Evolutionary conservation across 2,329 filamentous ascomycete genomes (phyloP).

Genomic region (Cladophialophora chaetospira): DNA sequence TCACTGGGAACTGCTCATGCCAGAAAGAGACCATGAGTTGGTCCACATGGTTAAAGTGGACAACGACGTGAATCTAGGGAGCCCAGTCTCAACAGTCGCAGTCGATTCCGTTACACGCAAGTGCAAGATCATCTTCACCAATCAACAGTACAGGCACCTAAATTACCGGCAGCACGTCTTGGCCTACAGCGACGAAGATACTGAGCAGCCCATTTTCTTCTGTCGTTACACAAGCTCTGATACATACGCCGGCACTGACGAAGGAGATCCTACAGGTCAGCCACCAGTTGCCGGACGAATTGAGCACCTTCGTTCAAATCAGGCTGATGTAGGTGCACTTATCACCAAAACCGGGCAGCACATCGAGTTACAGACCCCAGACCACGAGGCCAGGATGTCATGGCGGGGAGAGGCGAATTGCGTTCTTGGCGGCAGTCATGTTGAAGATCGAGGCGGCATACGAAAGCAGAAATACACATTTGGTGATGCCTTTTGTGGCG

Average conservation of each 20-base stretch:
- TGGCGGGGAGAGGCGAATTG: constrained; percentile 13
- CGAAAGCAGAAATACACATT: constrained; percentile 58
- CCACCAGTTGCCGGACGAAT: constrained; percentile 1
- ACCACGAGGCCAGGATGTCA: background rate
- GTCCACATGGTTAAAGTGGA: constrained; percentile 38
- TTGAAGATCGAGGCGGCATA: background rate
- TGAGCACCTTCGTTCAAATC: background rate
- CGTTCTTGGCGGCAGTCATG: background rate
- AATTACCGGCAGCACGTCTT: constrained; percentile 36
- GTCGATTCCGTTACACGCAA: constrained; percentile 43
- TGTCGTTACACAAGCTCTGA: background rate
- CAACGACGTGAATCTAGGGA: background rate
- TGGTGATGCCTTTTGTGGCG: constrained; percentile 73
- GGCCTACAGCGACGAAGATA: background rate
- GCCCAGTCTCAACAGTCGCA: constrained; percentile 35
- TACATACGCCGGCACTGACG: background rate
- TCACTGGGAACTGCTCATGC: constrained; percentile 41
- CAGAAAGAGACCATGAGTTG: constrained; percentile 48
- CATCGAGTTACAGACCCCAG: background rate
- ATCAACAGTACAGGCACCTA: constrained; percentile 49
- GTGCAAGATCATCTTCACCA: constrained; percentile 57
- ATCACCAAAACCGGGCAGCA: background rate
- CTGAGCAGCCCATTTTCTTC: constrained; percentile 10
- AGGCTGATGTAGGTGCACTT: background rate
- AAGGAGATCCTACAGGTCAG: background rate